Base-by-base conservation (phyloP, 2,329 filamentous ascomycete genomes). In the Fusarium sp. region DNA sequence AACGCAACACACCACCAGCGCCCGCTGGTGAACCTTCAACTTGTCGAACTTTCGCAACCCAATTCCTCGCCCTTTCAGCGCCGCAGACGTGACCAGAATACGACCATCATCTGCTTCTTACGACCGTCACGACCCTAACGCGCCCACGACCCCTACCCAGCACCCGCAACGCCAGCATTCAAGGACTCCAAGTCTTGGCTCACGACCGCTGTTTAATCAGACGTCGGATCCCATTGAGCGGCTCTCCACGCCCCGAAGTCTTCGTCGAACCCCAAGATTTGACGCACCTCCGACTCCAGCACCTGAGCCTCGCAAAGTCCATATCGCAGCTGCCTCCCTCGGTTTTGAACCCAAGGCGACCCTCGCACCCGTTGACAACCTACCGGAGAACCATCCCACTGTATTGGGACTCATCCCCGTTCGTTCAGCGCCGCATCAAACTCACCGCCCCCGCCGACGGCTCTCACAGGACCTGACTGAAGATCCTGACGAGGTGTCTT, bases 121-220 rank as follows among this genome's bases (percentile, higher is more conserved):
- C 84, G 87, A 88, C 86, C 84, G 84, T 86, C 82, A 88, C 88
- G 86, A 88, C 79, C 82, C 77, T 82, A 80, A 88, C 86, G 86
- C 86, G 79, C 81, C 82, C 77, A 82, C 83, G 79, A 80, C 82
- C 69, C 73, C 78, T 75, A 78, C 80, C 80, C 83, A 83, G 81
- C 83, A 85, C 83, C 83, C 83, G 81, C 84, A 85, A 84, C 84
- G 83, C 80, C 84, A 85, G 83, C 83, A 84, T 63, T 44, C 66
- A 61, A 60, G 60, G 44, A 60, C 53, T 47, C 68, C 72, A 46
- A 76, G 67, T 43, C 52, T 62, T 32, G 47, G 38, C 42, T 65
- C 67, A 53, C 59, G 75, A 72, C 66, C 69, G 64, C 73, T 75
- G 66, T 73, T 56, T 40, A 70, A 64, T 32, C 75, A 75, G 50